phyloP scores from a whole-genome alignment of 2,329 filamentous ascomycete species.

The Pleomassaria siparia region DNA sequence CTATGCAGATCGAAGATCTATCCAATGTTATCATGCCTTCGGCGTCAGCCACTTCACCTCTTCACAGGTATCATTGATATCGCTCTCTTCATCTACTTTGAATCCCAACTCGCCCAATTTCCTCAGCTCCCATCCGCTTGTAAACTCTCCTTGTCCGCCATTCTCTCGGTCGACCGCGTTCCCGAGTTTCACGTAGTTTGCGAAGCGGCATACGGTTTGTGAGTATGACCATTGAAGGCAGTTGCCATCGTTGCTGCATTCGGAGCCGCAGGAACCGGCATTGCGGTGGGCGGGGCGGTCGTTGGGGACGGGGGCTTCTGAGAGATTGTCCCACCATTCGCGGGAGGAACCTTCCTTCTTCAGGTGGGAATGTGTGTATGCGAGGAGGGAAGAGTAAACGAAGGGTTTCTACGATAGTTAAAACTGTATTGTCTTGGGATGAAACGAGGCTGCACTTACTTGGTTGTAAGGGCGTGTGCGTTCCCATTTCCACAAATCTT shows the following conservation, averaged over 20 bases:
- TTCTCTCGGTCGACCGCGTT: constrained; percentile 36
- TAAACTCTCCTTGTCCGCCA: constrained; percentile 39
- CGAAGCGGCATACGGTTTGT: constrained; percentile 42
- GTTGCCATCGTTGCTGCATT: constrained; percentile 35
- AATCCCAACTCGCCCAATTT: constrained; percentile 41
- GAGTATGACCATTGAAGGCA: constrained; percentile 42
- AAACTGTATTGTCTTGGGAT: neutral
- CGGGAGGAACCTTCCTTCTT: constrained; percentile 26
- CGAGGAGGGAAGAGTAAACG: constrained; percentile 40
- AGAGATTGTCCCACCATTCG: constrained; percentile 42
- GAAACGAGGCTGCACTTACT: constrained; percentile 16
- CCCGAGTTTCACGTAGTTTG: constrained; percentile 38
- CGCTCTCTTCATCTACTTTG: constrained; percentile 36
- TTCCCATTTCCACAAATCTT: constrained; percentile 53
- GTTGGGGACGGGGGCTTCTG: constrained; percentile 34
- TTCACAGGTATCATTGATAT: constrained; percentile 38
- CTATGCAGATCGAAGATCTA: too few relatives aligned
- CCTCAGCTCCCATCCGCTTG: constrained; percentile 42
- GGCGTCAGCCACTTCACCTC: constrained; percentile 45
- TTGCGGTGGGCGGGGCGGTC: constrained; percentile 38
- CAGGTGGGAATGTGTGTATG: constrained; percentile 40
- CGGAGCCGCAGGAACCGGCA: constrained; percentile 36
- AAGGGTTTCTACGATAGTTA: constrained; percentile 36
- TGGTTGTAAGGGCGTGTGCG: constrained; percentile 38
- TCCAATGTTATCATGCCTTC: neutral